Conservation (phyloP, 805 yeast genomes). For the Hanseniaspora valbyensis region DNA sequence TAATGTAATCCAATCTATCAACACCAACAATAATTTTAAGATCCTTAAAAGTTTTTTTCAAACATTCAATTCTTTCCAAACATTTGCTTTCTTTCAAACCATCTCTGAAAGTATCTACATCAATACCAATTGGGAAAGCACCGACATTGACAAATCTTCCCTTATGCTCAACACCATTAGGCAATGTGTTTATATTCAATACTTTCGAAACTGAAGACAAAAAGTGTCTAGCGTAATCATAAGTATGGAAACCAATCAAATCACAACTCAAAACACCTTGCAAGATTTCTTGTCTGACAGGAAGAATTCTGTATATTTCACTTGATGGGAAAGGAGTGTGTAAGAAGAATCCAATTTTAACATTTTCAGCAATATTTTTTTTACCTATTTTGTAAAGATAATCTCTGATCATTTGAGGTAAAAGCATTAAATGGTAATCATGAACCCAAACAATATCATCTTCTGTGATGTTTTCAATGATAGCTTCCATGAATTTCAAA, state of each 20-base stretch:
- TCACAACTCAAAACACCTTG: constrained; percentile 90
- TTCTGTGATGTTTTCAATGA: constrained; percentile 59
- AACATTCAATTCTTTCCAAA: constrained; percentile 48
- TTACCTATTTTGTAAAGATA: constrained; percentile 32
- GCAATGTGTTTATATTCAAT: constrained; percentile 68
- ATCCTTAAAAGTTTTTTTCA: constrained; percentile 58
- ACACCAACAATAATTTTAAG: constrained; percentile 90
- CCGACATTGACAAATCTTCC: constrained; percentile 76
- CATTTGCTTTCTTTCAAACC: constrained; percentile 61
- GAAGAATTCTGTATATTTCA: constrained; percentile 89
- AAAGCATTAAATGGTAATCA: constrained; percentile 91
- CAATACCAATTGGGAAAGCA: constrained; percentile 98
- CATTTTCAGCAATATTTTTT: constrained; percentile 34
- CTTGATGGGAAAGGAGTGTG: constrained; percentile 98
- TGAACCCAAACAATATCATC: constrained; percentile 95
- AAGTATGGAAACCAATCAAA: constrained; percentile 95
- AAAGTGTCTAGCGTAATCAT: constrained; percentile 95
- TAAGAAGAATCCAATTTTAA: constrained; percentile 81
- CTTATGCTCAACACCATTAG: constrained; percentile 75
- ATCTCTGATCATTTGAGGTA: constrained; percentile 76
- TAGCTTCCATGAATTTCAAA: constrained; percentile 61
- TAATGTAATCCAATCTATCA: constrained; percentile 90
- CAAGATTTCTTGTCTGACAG: constrained; percentile 86
- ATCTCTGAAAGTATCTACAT: constrained; percentile 76
- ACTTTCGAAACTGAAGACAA: constrained; percentile 79